Conservation (phyloP, 148 eudicot genomes). For the Limonium bicolor region DNA sequence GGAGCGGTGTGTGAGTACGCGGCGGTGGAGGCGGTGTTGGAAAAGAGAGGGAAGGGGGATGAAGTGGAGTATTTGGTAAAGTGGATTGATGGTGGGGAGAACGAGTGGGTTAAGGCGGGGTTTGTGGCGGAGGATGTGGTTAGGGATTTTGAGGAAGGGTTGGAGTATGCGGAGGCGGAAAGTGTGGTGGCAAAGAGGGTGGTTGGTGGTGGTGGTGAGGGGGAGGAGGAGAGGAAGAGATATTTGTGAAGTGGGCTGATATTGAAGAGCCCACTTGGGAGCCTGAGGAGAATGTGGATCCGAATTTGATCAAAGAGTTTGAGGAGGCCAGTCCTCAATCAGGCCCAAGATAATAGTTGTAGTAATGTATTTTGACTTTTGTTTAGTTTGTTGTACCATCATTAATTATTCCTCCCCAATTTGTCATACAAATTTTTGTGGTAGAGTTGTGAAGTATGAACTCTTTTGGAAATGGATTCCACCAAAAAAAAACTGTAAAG, state of each 20-base stretch:
- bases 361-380: too few species aligned
- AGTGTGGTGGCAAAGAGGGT: constrained; percentile 34
- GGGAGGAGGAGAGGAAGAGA: too few species aligned
- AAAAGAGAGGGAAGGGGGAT: constrained; percentile 76
- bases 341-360: neutral
- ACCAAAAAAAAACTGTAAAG: too few species aligned
- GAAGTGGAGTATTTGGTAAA: constrained; percentile 62
- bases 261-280: constrained; percentile 87
- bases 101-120: constrained; percentile 66
- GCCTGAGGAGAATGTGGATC: constrained; percentile 77
- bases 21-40: constrained; percentile 68
- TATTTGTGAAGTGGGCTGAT: constrained; percentile 82
- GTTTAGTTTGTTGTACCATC: too few species aligned
- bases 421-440: too few species aligned
- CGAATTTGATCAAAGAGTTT: constrained; percentile 56
- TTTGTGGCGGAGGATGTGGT: constrained; percentile 59
- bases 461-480: too few species aligned
- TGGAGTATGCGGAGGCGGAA: constrained; percentile 77
- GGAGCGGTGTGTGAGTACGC: constrained; percentile 65
- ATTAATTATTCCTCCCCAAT: too few species aligned
- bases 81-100: constrained; percentile 79
- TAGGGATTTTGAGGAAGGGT: constrained; percentile 66
- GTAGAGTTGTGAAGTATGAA: too few species aligned
- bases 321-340: constrained; percentile 29
- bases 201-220: constrained; percentile 36